Evolutionary conservation across 1,139 yeast species (phyloP), one percentile per base, ranked within the genome.

Genomic region (Arxiozyma heterogenica): DNA sequence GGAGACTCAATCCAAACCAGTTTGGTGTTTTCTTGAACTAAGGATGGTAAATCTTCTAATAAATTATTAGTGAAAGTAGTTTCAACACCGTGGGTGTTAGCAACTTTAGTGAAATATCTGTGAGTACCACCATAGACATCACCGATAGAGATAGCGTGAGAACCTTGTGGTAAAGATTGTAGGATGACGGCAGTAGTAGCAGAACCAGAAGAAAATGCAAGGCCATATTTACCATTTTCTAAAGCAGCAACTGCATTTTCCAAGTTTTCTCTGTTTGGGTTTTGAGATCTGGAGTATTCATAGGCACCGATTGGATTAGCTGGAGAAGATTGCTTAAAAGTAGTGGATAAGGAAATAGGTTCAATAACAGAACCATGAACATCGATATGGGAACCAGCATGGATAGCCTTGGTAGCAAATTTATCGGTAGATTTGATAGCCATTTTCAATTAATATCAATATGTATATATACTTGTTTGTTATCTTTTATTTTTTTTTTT

Each of bases 41-140:
- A 73, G 41, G 71, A 62, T 59, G 79, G 78, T 63, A 87, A 73
- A 59, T 87, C 93, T 44, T 72, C 67, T 58, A 75, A 80, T 66
- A 86, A 75, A 69, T 84, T 78, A 61, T 79, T 81, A 54, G 89
- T 83, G 72, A 88, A 87, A 39, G 82, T 73, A 51, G 86, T 81
- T 55, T 75, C 78, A 53, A 87, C 86, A 54, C 93, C 93, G 67
- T 87, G 95, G 53, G 88, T 80, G 68, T 76, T 76, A 57, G 93
- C 95, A 52, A 88, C 95, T 71, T 85, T 80, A 68, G 95, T 85
- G 77, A 88, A 87, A 74, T 87, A 88, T 71, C 96, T 79, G 75
- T 88, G 94, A 57, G 96, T 88, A 66, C 96, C 96, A 59, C 96
- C 96, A 72, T 89, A 89, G 51, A 89, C 95, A 66, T 89, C 96